A percentile compares a stretch with the other conserved stretches of the same genome.
Evolutionary conservation across 805 yeast species (phyloP).

Genomic region (Sugiyamaella americana): DNA sequence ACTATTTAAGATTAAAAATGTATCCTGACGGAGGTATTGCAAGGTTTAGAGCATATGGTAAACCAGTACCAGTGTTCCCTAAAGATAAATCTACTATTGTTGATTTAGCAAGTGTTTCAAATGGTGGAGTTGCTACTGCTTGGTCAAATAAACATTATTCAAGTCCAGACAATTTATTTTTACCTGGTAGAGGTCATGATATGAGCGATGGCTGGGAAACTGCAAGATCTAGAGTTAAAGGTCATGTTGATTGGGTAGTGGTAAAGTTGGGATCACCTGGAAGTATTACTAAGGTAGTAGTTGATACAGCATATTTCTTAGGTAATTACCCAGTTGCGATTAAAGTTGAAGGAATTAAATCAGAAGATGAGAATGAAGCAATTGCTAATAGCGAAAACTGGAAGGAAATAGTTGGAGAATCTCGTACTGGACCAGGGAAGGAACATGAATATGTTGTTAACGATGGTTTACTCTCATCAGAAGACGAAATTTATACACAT

Average conservation of each 20-base stretch:
- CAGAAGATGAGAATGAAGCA: conserved; percentile 31
- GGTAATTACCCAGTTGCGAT: conserved; percentile 91
- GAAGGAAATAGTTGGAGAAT: conserved; percentile 56
- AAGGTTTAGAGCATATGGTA: conserved; percentile 83
- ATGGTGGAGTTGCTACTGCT: conserved; percentile 83
- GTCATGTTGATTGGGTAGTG: conserved; percentile 89
- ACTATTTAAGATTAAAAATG: conserved; percentile 81
- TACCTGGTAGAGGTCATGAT: conserved; percentile 93
- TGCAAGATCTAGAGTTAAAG: conserved; percentile 71
- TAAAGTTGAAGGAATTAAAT: conserved; percentile 55
- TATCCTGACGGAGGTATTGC: conserved; percentile 99
- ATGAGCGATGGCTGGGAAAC: conserved; percentile 99
- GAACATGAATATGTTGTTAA: conserved; percentile 53
- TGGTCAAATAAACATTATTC: conserved; percentile 94
- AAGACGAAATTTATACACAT: conserved; percentile 48
- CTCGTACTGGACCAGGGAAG: conserved; percentile 76
- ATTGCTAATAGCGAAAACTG: conserved; percentile 44
- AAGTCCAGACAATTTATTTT: conserved; percentile 76
- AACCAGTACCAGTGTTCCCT: conserved; percentile 67
- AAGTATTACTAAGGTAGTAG: conserved; percentile 48
- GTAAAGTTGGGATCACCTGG: conserved; percentile 70
- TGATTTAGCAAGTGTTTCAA: conserved; percentile 75
- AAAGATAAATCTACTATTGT: conserved; percentile 40
- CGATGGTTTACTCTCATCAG: conserved; percentile 20
- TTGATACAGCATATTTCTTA: conserved; percentile 90